These are phyloP conservation scores for Erodium maritimum DNA, from an alignment of 345 rosid genomes.

Conservation along the genomic window DNA sequence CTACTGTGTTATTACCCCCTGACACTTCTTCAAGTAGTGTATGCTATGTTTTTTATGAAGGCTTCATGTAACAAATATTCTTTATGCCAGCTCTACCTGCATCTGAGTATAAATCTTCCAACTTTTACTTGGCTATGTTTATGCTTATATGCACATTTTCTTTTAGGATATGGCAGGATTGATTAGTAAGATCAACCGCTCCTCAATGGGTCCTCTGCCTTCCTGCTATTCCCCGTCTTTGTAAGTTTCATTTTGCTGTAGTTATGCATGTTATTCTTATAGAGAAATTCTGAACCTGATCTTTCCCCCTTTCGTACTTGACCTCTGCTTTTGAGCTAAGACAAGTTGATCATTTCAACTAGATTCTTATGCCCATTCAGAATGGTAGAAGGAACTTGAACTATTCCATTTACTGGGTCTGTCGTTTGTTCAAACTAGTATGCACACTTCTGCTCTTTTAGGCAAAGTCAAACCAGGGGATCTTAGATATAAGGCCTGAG, in stretches of 20 bases:
- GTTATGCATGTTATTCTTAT: slow-evolving; percentile 4
- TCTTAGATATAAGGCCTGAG: no score
- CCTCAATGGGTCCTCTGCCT: slow-evolving; percentile 92
- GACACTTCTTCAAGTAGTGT: neutral
- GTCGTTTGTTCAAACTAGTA: neutral
- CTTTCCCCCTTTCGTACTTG: neutral
- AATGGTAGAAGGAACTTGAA: neutral
- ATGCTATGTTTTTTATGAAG: neutral
- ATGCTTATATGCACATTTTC: slow-evolving; percentile 4
- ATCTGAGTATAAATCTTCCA: neutral
- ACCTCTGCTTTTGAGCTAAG: no score
- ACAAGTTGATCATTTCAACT: no score
- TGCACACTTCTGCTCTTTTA: no score
- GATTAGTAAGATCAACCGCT: slow-evolving; percentile 96
- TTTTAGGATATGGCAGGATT: slow-evolving; percentile 98
- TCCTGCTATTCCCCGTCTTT: slow-evolving; percentile 85
- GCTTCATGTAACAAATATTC: slow-evolving; percentile 1
- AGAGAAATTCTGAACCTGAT: neutral
- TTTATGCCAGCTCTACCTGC: neutral
- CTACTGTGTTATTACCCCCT: neutral
- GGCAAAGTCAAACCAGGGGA: no score
- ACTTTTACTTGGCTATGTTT: neutral
- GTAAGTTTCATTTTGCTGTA: slow-evolving; percentile 35
- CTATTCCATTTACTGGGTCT: neutral
- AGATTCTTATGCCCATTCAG: no score